A percentile compares a stretch with the other conserved stretches of the same genome.
These are phyloP conservation scores for Darksidea phi DNA, from an alignment of 495 filamentous ascomycete species.

Conservation along the genomic window DNA sequence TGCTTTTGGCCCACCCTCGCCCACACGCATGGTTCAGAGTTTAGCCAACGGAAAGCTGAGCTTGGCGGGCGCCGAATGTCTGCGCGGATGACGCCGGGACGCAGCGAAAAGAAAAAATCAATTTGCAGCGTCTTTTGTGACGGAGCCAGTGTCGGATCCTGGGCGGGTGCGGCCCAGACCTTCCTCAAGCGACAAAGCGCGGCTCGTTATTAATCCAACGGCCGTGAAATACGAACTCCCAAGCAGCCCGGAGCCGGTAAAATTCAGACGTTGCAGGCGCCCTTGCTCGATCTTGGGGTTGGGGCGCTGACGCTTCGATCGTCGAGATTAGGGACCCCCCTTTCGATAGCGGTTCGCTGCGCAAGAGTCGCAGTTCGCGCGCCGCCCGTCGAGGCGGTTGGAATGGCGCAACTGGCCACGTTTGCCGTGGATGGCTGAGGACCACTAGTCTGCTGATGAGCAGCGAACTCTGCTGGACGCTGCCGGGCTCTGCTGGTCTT, in stretches of 20 bases:
- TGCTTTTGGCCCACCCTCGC: conserved; percentile 23
- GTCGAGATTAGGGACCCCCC: background rate
- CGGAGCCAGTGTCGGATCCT: background rate
- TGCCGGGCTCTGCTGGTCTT: conserved; percentile 2
- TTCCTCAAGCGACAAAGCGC: conserved; percentile 8
- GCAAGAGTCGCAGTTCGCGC: background rate
- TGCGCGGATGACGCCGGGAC: conserved; percentile 36
- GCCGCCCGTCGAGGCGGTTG: background rate
- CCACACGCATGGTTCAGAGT: conserved; percentile 22
- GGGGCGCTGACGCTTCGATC: too few species aligned
- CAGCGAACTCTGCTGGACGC: too few species aligned
- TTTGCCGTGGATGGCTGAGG: conserved; percentile 17
- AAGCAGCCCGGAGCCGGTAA: conserved; percentile 10
- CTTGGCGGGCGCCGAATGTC: conserved; percentile 19
- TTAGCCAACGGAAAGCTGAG: conserved; percentile 30
- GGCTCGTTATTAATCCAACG: conserved; percentile 28
- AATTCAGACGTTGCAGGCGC: background rate
- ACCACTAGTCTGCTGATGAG: too few species aligned
- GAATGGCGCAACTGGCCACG: conserved; percentile 35
- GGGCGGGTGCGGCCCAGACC: conserved; percentile 13
- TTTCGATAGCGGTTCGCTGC: conserved; percentile 1
- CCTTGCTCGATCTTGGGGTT: conserved; percentile 14
- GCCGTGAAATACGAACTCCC: conserved; percentile 24
- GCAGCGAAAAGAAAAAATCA: conserved; percentile 15
- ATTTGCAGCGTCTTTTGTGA: conserved; percentile 26